These are phyloP conservation scores for Fusarium ambrosium DNA, from an alignment of 2,329 filamentous ascomycete species.

Conservation along the genomic window DNA sequence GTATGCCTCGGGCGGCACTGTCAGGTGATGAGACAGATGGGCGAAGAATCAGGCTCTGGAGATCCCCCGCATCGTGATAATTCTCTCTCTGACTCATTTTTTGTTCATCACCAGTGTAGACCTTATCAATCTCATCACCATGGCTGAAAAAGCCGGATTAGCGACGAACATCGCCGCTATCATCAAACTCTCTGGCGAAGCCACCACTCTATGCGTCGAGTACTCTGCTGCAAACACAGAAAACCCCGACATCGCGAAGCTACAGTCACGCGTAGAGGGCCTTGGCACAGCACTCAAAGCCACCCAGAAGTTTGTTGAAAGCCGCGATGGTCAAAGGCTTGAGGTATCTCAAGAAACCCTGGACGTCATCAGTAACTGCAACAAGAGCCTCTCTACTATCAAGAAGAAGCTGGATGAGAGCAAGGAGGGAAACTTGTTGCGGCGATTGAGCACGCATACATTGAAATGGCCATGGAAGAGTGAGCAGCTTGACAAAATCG, in stretches of 20 bases:
- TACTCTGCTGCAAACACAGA: neutral
- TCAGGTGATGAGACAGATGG: neutral
- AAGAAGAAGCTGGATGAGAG: neutral
- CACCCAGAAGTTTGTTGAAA: neutral
- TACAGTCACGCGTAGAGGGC: neutral
- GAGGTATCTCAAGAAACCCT: neutral
- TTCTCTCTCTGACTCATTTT: neutral
- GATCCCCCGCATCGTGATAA: neutral
- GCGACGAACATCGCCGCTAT: neutral
- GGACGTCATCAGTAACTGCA: neutral
- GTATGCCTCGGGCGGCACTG: neutral
- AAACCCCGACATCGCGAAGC: neutral
- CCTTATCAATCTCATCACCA: neutral
- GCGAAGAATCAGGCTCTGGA: neutral
- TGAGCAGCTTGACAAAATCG: neutral
- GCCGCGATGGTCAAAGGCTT: neutral
- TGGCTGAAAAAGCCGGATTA: neutral
- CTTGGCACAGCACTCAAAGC: neutral
- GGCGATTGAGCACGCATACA: neutral
- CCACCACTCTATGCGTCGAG: neutral
- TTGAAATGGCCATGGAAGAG: neutral
- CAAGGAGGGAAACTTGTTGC: neutral
- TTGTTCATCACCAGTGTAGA: neutral
- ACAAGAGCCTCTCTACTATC: neutral
- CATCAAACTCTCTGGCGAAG: neutral